Conservation (phyloP, 2,329 filamentous ascomycete genomes). For the Uncinocarpus reesii region DNA sequence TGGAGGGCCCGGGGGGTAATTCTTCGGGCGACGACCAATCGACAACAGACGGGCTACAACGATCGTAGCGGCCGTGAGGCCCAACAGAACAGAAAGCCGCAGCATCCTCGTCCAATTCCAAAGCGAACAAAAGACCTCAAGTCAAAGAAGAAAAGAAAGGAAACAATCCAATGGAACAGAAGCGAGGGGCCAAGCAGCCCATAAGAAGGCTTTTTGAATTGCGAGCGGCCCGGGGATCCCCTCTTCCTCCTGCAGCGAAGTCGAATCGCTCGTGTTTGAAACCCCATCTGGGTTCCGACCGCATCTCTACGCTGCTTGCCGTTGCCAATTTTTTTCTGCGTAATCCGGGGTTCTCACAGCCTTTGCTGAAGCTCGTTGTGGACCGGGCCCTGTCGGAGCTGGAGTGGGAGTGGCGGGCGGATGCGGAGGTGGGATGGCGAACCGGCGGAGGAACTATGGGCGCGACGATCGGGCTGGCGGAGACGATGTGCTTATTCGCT, state of each 20-base stretch:
- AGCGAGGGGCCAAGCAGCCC: background rate
- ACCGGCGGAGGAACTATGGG: background rate
- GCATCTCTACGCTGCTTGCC: background rate
- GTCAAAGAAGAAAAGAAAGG: background rate
- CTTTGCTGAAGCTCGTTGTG: background rate
- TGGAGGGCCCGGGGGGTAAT: conserved; percentile 41
- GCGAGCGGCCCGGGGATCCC: background rate
- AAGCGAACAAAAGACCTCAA: background rate
- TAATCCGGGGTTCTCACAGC: background rate
- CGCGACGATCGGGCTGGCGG: background rate
- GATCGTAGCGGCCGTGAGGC: conserved; percentile 11
- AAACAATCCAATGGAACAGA: background rate
- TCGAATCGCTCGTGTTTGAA: background rate
- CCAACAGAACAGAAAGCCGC: conserved; percentile 6
- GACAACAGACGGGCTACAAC: conserved; percentile 15
- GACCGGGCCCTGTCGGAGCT: background rate
- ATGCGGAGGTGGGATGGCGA: conserved; percentile 4
- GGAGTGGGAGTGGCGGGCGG: conserved; percentile 1
- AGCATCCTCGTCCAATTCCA: background rate
- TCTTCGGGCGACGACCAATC: conserved; percentile 22
- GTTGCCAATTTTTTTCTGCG: background rate
- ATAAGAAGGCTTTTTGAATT: background rate
- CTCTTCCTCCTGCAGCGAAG: background rate
- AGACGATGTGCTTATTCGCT: too few relatives aligned
- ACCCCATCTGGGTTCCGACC: conserved; percentile 3